A percentile compares a stretch with the other conserved stretches of the same genome.
phyloP scores from a whole-genome alignment of 2,329 filamentous ascomycete genomes.

The Metarhizium brunneum region DNA sequence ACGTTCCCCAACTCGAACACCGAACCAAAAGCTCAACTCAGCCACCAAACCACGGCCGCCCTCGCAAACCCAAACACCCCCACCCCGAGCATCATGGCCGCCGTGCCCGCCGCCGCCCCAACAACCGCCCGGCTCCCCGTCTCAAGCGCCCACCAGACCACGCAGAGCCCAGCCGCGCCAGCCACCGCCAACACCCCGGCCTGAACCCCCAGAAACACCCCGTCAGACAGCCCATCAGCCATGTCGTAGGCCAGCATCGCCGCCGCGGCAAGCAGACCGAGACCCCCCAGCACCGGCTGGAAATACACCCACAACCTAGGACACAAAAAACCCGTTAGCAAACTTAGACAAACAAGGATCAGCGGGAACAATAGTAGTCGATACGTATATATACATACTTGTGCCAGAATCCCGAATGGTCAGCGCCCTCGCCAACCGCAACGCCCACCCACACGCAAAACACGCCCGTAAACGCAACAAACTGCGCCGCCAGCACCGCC shows the following conservation, averaged over 20 bases:
- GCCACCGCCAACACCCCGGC: slow-evolving; percentile 14
- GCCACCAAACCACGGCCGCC: slow-evolving; percentile 18
- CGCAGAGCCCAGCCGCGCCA: slow-evolving; percentile 12
- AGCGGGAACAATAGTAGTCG: no score
- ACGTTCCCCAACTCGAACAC: background rate
- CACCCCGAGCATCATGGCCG: slow-evolving; percentile 18
- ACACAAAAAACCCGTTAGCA: background rate
- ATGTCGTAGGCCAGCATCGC: slow-evolving; percentile 17
- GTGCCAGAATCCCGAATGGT: slow-evolving; percentile 14
- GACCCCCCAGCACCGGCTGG: slow-evolving; percentile 10
- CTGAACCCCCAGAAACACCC: slow-evolving; percentile 18
- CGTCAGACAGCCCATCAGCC: slow-evolving; percentile 14
- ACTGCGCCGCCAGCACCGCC: slow-evolving; percentile 18
- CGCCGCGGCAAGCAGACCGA: slow-evolving; percentile 14
- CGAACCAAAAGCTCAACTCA: background rate
- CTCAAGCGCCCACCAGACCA: slow-evolving; percentile 12
- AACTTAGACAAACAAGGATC: no score
- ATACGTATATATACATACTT: slow-evolving; percentile 10
- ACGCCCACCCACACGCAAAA: slow-evolving; percentile 18
- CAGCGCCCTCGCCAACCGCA: slow-evolving; percentile 14
- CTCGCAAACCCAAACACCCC: slow-evolving; percentile 19
- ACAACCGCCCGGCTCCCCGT: slow-evolving; percentile 12
- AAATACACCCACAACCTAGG: slow-evolving; percentile 18
- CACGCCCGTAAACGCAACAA: slow-evolving; percentile 13
- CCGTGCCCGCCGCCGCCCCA: slow-evolving; percentile 17